Base-by-base conservation (phyloP, 768 basidiomycete species). In the Tephrocybe sp. region DNA sequence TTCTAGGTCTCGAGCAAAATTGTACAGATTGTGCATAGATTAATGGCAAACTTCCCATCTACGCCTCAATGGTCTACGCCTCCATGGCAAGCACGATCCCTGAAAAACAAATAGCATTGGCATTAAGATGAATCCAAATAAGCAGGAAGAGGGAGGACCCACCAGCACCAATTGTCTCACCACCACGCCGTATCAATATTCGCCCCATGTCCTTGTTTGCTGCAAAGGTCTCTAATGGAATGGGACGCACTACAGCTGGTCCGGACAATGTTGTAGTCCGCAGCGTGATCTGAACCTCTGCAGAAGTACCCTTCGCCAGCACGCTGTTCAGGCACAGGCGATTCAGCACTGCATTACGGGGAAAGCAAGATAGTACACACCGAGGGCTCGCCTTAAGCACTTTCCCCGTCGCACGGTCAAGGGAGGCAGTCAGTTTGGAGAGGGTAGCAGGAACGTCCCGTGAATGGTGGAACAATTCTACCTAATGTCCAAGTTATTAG, bases 171-270 rank as follows among this genome's bases (percentile, higher is more conserved):
- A 99, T 89, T 0, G 97, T 98, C 72, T 98, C 95, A 0, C 97
- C 97, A 25, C 84, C 85, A 48, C 96, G 74, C 38, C 97, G 75
- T 51, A 99, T 74, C 56, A 99, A 64, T 45, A 99, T 80, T 41
- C 97, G 73, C 0, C 97, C 97, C 97, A 98, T 97, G 49, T 95
- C 91, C 68, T 98, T 99, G 71, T 95, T 98, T 6, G 72, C 71
- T 1, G 83, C 68, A 58, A 97, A 96, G 1, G 90, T 79, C 64
- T 98, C 97, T 14, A 98, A 63, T 11, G 97, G 91, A 21, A 98
- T 87, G 2, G 85, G 78, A 7, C 83, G 74, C 14, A 74, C 70
- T 28, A 68, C 63, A 0, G 68, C 58, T 3, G 76, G 65, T 9
- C 81, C 80, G 5, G 79, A 77, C 6, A 79, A 67, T 12, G 77